These are phyloP conservation scores for Eimeria acervulina DNA, from an alignment of 169 alveolate genomes.

Conservation along the genomic window DNA sequence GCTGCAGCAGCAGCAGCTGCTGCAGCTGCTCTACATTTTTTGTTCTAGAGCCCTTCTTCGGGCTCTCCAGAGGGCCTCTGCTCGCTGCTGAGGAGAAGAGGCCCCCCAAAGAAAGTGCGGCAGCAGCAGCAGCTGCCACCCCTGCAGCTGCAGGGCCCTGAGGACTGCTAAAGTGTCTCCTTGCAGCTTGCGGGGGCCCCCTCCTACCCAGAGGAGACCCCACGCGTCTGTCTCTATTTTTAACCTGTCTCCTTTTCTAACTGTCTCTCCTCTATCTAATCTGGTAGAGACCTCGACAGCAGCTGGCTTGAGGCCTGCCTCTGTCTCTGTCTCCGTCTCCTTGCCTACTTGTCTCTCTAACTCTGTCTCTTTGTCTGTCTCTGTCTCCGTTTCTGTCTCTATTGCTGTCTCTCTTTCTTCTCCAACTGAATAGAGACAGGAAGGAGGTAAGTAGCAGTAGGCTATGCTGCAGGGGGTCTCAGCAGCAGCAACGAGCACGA, in stretches of 20 bases:
- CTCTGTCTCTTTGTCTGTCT: no score
- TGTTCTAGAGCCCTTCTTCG: background rate
- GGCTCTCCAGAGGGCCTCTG: constrained; percentile 41
- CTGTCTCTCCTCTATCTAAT: background rate
- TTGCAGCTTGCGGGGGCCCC: background rate
- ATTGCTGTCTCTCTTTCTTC: background rate
- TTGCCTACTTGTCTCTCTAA: no score
- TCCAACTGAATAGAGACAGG: background rate
- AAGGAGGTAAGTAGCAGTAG: constrained; percentile 50
- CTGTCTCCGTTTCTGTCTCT: background rate
- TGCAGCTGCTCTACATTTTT: background rate
- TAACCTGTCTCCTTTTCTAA: background rate
- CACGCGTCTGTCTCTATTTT: background rate
- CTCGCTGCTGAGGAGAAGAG: background rate
- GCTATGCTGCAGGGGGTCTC: background rate
- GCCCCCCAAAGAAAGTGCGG: constrained; percentile 32
- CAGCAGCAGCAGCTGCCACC: constrained; percentile 27
- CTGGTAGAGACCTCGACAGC: no score
- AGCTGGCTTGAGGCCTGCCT: no score
- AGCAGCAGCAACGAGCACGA: constrained; percentile 13
- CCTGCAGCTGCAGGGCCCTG: background rate
- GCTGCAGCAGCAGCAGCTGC: background rate
- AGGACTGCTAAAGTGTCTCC: background rate
- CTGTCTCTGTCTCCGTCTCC: no score
- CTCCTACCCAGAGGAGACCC: constrained; percentile 47